Conservation (phyloP, 2,329 filamentous ascomycete species). For the Aplosporella prunicola region DNA sequence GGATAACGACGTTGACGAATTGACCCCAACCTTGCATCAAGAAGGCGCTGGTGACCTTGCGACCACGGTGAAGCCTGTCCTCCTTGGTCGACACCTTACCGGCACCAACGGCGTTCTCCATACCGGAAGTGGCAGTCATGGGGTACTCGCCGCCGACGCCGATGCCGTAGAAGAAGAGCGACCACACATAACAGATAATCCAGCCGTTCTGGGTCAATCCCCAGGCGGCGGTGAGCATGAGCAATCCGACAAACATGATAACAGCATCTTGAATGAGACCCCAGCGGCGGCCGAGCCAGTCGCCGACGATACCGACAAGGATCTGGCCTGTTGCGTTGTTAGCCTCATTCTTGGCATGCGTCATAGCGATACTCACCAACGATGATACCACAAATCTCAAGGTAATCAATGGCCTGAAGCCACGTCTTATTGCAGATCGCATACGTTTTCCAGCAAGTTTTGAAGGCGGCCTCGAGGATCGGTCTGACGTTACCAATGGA, state of each 20-base stretch:
- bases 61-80: conserved; percentile 88
- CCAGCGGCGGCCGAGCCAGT: conserved; percentile 82
- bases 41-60: conserved; percentile 92
- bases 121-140: conserved; percentile 90
- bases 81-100: conserved; percentile 84
- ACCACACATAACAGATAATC: conserved; percentile 96
- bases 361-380: conserved; percentile 47
- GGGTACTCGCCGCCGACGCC: conserved; percentile 80
- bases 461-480: conserved; percentile 67
- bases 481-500: conserved; percentile 90
- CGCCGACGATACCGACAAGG: conserved; percentile 69
- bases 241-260: conserved; percentile 87
- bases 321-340: no score
- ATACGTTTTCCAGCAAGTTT: conserved; percentile 61
- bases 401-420: conserved; percentile 76
- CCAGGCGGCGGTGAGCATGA: conserved; percentile 90
- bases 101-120: conserved; percentile 80
- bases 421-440: conserved; percentile 67
- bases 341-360: conserved; percentile 2
- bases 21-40: conserved; percentile 99
- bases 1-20: conserved; percentile 81
- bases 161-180: conserved; percentile 80
- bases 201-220: conserved; percentile 79
- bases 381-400: conserved; percentile 93
- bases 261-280: conserved; percentile 90